These are phyloP conservation scores for Backusella mclennaniae DNA, from an alignment of 192 early-diverging fungal genomes.

Conservation along the genomic window DNA sequence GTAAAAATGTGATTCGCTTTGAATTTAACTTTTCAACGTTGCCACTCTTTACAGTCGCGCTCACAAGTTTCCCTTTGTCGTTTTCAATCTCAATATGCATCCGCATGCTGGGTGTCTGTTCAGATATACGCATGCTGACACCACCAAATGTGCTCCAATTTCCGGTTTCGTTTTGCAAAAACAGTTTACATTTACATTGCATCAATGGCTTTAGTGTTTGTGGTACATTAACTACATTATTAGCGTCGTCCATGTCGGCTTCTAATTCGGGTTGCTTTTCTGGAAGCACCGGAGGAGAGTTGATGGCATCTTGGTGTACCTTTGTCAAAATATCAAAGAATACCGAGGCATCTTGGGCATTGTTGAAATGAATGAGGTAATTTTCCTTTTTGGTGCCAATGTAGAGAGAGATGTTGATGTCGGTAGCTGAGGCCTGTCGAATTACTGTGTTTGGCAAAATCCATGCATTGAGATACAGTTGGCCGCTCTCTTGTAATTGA, in stretches of 20 bases:
- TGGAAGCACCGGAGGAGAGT: background rate
- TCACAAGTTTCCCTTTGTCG: slow-evolving; percentile 46
- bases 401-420: slow-evolving; percentile 49
- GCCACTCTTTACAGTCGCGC: slow-evolving; percentile 45
- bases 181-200: slow-evolving; percentile 47
- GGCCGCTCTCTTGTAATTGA: slow-evolving; percentile 32
- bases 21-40: slow-evolving; percentile 45
- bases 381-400: slow-evolving; percentile 47
- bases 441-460: slow-evolving; percentile 45
- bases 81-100: slow-evolving; percentile 49
- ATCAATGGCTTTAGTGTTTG: slow-evolving; percentile 35
- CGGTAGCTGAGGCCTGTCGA: slow-evolving; percentile 42
- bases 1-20: slow-evolving; percentile 47
- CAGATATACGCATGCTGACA: slow-evolving; percentile 42
- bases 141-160: slow-evolving; percentile 51
- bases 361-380: slow-evolving; percentile 44
- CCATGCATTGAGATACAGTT: slow-evolving; percentile 58
- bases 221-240: slow-evolving; percentile 21
- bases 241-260: background rate
- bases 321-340: slow-evolving; percentile 38
- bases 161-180: slow-evolving; percentile 52
- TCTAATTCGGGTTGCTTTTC: background rate
- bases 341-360: slow-evolving; percentile 34
- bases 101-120: slow-evolving; percentile 48
- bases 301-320: slow-evolving; percentile 22